Evolutionary conservation across 495 filamentous ascomycete species (phyloP).

Genomic region (Astrothelium macrocarpum): DNA sequence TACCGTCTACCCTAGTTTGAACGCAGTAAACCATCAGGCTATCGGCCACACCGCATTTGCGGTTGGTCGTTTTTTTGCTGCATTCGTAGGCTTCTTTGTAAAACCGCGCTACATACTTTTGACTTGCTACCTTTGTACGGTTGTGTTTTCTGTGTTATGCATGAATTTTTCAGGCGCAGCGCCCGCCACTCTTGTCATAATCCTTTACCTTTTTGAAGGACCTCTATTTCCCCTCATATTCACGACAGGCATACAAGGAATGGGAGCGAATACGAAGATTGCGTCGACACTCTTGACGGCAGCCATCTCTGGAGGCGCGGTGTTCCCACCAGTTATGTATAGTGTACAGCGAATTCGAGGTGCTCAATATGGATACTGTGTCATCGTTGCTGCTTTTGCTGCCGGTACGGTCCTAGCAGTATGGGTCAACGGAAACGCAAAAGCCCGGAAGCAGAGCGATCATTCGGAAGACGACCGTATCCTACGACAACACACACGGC

Average conservation of each 20-base stretch:
- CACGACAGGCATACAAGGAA: slow-evolving; percentile 50
- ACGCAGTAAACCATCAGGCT: slow-evolving; percentile 36
- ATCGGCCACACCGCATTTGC: slow-evolving; percentile 54
- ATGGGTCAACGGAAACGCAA: slow-evolving; percentile 47
- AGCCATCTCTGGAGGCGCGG: slow-evolving; percentile 48
- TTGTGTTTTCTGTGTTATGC: slow-evolving; percentile 44
- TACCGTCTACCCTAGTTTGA: slow-evolving; percentile 28
- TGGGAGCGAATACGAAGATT: slow-evolving; percentile 51
- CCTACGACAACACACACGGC: neutral
- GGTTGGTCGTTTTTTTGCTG: slow-evolving; percentile 52
- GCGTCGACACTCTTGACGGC: slow-evolving; percentile 44
- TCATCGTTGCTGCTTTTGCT: slow-evolving; percentile 50
- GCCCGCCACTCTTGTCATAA: slow-evolving; percentile 42
- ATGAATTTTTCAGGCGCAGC: slow-evolving; percentile 43
- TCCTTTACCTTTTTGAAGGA: slow-evolving; percentile 52
- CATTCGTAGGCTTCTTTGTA: slow-evolving; percentile 44
- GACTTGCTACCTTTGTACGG: slow-evolving; percentile 44
- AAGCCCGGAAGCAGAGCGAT: slow-evolving; percentile 54
- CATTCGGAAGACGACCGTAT: slow-evolving; percentile 13
- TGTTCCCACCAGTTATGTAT: slow-evolving; percentile 47
- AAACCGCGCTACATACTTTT: slow-evolving; percentile 56
- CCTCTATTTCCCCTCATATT: slow-evolving; percentile 54
- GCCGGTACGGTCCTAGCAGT: slow-evolving; percentile 50
- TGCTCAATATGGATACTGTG: slow-evolving; percentile 43
- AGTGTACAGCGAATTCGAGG: slow-evolving; percentile 31